Base-by-base conservation (phyloP, 805 yeast genomes). In the Cyberlindnera suaveolens region DNA sequence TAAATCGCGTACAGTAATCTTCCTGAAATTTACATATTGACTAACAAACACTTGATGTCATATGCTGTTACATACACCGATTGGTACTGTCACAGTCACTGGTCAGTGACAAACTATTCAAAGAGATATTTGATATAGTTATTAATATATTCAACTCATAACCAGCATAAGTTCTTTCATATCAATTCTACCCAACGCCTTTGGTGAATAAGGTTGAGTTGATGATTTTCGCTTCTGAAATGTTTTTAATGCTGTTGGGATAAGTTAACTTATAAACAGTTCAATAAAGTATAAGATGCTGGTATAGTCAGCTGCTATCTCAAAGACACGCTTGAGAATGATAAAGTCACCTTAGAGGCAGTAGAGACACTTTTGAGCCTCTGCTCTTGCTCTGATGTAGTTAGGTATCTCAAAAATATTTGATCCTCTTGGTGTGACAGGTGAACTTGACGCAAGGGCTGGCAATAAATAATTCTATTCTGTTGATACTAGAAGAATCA, bases 321-420 rank as follows among this genome's bases (percentile, higher is more conserved):
- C 35, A 46, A 17, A 27, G 34, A 15, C 39, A 41, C 13, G 32
- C 16, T 10, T 18, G 18, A 7, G 19, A 6, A 29, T 16, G 3
- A 34, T 36, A 19, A 19, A 19, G 23, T 19, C 23, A 19, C 8
- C 4, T 3, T 19, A 19, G 23, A 19, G 23, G 18, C 3, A 17
- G 18, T 17, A 39, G 35, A 26, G 11, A 3, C 6, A 17, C 13
- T 17, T 10, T n/a, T 38, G 17, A 3, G 4, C 18, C 19, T 36
- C 16, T 3, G 40, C 40, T 15, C 19, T 30, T 5, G 20, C 31
- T 26, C 13, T 18, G 36, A 45, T 61, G 8, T 17, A 11, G 4
- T 35, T 20, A 6, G 96, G 48, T 18, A 45, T 45, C 13, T 26
- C 20, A 16, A 40, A 17, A 17, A 3, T 4, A 17, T 17, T 17